Base-by-base conservation (phyloP, 2,329 filamentous ascomycete species). In the Botryosphaeria agaves region DNA sequence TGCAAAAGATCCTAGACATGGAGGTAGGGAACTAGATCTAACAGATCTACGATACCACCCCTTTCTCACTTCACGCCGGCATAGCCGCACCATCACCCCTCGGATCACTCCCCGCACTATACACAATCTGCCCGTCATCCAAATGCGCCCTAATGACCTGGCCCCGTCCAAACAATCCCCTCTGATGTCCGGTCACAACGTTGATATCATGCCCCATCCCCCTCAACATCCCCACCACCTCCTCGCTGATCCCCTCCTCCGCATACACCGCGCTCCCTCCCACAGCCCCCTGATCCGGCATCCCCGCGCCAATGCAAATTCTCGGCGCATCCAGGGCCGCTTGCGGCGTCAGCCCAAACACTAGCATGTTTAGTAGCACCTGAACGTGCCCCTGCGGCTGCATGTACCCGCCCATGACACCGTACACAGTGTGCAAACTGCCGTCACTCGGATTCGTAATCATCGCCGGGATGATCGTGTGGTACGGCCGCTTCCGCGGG, bases 351-450 rank as follows among this genome's bases (percentile, higher is more conserved):
- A 83, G 63, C 2, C 74, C 72, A 42, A 85, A 92, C 0, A 84
- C 71, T 0, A 92, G 56, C 68, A 92, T 85, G 40, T 91, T 92
- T 2, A 95, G 62, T 7, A 98, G 57, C 1, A 93, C 84, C 53
- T 95, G 89, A 0, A 95, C 76, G 36, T 95, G 89, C 14, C 87
- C 89, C 54, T 95, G 89, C 0, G 89, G 89, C 57, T 98, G 89
- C 80, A 95, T 95, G 56, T 91, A 95, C 2, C 84, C 87, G 31
- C 89, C 89, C 89, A 95, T 95, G 36, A 95, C 87, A 31, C 89
- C 89, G 45, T 87, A 94, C 0, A 92, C 79, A 3, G 72, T 78
- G 51, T 93, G 81, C 33, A 95, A 57, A 29, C 69, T 75, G 16
- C 71, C 70, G 42, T 91, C 83, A 4, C 59, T 57, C 12, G 70